phyloP scores from a whole-genome alignment of 306 rosid species.

The Cucurbita pepo region DNA sequence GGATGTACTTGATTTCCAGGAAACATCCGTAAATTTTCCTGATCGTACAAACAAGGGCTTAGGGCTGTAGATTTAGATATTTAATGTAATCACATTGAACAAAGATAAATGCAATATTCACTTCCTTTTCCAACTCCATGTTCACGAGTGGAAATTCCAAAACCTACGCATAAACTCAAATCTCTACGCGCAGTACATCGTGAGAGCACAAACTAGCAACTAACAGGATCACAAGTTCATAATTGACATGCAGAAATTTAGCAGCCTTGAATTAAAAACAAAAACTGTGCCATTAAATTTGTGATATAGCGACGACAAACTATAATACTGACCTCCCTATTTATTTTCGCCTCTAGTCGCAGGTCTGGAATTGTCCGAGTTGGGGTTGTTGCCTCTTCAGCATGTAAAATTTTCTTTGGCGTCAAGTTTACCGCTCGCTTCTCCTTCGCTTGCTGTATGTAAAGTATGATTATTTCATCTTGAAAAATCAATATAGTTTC shows the following conservation, averaged over 20 bases:
- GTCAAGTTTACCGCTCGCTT: constrained; percentile 20
- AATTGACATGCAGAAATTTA: not conserved
- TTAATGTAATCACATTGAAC: not conserved
- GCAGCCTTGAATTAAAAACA: not conserved
- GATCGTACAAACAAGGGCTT: constrained; percentile 9
- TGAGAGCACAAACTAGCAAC: not conserved
- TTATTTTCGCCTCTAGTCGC: constrained; percentile 47
- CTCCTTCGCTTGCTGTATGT: constrained; percentile 2
- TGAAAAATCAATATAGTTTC: not conserved
- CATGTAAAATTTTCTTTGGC: constrained; percentile 34
- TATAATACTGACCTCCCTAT: constrained; percentile 40
- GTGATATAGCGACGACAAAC: not conserved
- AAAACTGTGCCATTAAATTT: not conserved
- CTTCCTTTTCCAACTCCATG: not conserved
- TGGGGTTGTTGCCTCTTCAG: constrained; percentile 13
- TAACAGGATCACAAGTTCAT: not conserved
- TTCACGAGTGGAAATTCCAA: not conserved
- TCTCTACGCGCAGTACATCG: not conserved
- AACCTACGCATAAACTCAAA: not conserved
- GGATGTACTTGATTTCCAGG: constrained; percentile 66
- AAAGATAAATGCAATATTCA: not conserved
- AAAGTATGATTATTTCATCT: not conserved
- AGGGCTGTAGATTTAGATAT: not conserved
- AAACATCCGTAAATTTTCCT: constrained; percentile 61
- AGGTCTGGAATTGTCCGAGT: constrained; percentile 27